Evolutionary conservation across 176 grass and related monocot genomes (phyloP).

Genomic region (Eremochloa ophiuroides): DNA sequence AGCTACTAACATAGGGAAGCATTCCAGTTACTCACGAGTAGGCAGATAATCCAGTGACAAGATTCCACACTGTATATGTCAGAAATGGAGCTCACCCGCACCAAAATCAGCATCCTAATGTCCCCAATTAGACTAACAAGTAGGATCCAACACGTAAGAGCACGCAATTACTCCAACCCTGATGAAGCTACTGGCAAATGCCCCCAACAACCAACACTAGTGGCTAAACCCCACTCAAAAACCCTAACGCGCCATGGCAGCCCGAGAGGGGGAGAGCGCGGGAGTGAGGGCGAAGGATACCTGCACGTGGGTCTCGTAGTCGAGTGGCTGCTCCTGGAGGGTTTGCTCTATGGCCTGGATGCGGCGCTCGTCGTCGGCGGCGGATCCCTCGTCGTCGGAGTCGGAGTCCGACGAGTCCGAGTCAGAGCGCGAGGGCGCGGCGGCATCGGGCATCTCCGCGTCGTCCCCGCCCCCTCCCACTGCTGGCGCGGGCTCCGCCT

Average conservation of each 20-base stretch:
- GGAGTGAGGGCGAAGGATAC: constrained; percentile 12
- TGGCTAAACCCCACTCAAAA: constrained; percentile 26
- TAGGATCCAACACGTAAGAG: background rate
- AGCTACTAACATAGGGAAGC: background rate
- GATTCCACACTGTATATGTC: background rate
- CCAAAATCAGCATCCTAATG: background rate
- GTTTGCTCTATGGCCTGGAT: constrained; percentile 69
- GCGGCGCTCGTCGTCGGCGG: constrained; percentile 51
- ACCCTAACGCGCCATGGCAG: constrained; percentile 3
- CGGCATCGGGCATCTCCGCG: constrained; percentile 19
- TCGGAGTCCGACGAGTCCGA: constrained; percentile 20
- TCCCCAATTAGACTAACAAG: background rate
- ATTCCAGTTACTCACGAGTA: background rate
- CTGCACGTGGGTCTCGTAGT: constrained; percentile 78
- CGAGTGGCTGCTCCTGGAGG: constrained; percentile 56
- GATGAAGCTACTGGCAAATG: background rate
- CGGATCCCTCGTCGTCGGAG: constrained; percentile 34
- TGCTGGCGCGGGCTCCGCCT: background rate
- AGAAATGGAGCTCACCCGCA: background rate
- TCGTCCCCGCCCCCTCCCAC: constrained; percentile 24
- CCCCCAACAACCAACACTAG: background rate
- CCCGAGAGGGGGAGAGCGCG: background rate
- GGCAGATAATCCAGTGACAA: background rate
- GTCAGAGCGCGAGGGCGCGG: background rate
- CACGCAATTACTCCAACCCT: background rate